Base-by-base conservation (phyloP, 805 yeast species). In the Blastobotrys attinorum region DNA sequence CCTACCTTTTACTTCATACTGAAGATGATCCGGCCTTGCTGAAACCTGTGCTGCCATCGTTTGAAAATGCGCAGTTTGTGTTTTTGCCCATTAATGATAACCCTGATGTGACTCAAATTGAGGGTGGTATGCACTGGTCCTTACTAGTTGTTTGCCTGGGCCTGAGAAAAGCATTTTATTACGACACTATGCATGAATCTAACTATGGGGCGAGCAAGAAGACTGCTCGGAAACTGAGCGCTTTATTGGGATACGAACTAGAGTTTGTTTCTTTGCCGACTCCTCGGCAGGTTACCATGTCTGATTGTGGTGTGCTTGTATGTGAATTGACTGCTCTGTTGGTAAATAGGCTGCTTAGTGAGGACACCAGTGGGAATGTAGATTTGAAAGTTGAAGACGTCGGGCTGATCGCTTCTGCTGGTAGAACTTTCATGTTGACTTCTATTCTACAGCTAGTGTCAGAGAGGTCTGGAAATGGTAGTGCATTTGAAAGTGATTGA, bases 41-140 rank as follows among this genome's bases (percentile, higher is more conserved):
- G 23, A 60, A 59, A 35, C 70, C 67, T 2, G 76, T 71, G 0
- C 53, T 76, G 22, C 81, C 81, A 0, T 57, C 65, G 0, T 45
- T 76, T 3, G 66, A 65, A 11, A 51, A 61, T 1, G 63, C 76
- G 2, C 61, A 65, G 11, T 75, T 78, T 51, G 67, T 83, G 1
- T 82, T 84, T 49, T 57, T 82, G 32, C 92, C 90, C 0, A 66
- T 82, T 22, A 83, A 81, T 57, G 82, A 76, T 55, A 77, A 75
- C 47, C 81, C 72, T 37, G 81, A 78, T 43, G 64, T 77, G 25
- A 45, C 39, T 34, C 63, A 64, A 0, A 75, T 72, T 2, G 83
- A 76, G 47, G 79, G 80, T 15, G 92, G 90, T 1, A 78, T 77
- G 37, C 92, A 84, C 61, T 83, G 94, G 92, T 77, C 84, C 0